phyloP scores from a whole-genome alignment of 331 rosid species.

The Acacia concinna region DNA sequence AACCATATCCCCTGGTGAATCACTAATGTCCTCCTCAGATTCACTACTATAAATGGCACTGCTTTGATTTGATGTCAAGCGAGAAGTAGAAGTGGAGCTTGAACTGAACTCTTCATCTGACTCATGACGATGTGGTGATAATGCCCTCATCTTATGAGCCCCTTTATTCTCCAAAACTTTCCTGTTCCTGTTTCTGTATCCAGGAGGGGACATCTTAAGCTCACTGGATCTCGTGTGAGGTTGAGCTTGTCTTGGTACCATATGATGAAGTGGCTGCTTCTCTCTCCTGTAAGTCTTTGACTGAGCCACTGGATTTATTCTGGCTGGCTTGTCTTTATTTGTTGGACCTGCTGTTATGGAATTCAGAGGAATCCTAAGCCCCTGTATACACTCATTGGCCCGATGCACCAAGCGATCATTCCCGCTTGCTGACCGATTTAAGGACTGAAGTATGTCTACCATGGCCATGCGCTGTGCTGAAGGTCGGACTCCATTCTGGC shows the following conservation, averaged over 20 bases:
- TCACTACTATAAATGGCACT: slow-evolving; percentile 15
- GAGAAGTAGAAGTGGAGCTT: slow-evolving; percentile 23
- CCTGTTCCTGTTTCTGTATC: slow-evolving; percentile 8
- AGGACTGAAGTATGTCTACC: slow-evolving; percentile 26
- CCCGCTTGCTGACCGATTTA: slow-evolving; percentile 22
- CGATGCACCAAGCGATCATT: slow-evolving; percentile 26
- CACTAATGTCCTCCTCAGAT: slow-evolving; percentile 32
- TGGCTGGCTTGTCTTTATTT: slow-evolving; percentile 1
- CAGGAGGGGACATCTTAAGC: slow-evolving; percentile 29
- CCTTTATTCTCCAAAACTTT: slow-evolving; percentile 19
- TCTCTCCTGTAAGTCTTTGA: slow-evolving; percentile 14
- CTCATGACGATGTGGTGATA: slow-evolving; percentile 26
- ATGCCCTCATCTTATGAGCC: slow-evolving; percentile 20
- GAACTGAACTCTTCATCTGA: slow-evolving; percentile 32
- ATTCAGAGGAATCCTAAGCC: slow-evolving; percentile 46
- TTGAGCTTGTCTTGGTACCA: slow-evolving; percentile 39
- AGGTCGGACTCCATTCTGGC: slow-evolving; percentile 11
- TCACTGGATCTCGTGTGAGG: slow-evolving; percentile 39
- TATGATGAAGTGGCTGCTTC: slow-evolving; percentile 26
- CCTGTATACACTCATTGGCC: slow-evolving; percentile 41
- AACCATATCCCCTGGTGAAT: slow-evolving; percentile 24
- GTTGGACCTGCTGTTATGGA: slow-evolving; percentile 15
- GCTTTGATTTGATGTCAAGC: slow-evolving; percentile 19
- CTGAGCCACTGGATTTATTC: slow-evolving; percentile 13
- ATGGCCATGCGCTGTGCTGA: slow-evolving; percentile 13